Conservation (phyloP, 495 filamentous ascomycete species). For the Chlorociboria aeruginascens region DNA sequence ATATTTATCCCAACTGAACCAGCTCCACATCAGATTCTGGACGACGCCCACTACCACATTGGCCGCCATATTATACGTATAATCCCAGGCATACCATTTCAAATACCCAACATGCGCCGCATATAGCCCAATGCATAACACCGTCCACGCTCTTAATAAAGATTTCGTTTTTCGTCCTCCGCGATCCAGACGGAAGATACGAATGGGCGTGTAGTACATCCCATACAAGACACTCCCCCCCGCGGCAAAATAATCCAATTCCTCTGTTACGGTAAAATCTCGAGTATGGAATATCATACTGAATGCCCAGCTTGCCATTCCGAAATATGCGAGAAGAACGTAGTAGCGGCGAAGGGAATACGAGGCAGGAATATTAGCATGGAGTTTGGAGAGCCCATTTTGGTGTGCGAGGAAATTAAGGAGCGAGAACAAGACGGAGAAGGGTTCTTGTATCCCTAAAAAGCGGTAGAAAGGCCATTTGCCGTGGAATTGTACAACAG, state of each 20-base stretch:
- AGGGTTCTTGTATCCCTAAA: conserved; percentile 88
- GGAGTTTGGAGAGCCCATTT: conserved; percentile 59
- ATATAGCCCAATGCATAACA: conserved; percentile 59
- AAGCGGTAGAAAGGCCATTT: conserved; percentile 96
- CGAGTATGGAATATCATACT: conserved; percentile 84
- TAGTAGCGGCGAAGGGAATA: conserved; percentile 79
- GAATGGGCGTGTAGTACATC: conserved; percentile 68
- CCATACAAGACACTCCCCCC: conserved; percentile 87
- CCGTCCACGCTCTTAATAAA: conserved; percentile 61
- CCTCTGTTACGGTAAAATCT: conserved; percentile 78
- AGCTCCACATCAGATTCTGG: conserved; percentile 76
- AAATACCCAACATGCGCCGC: conserved; percentile 72
- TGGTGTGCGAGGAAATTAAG: conserved; percentile 85
- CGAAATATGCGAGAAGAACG: conserved; percentile 65
- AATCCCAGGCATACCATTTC: conserved; percentile 79
- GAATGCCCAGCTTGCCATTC: conserved; percentile 72
- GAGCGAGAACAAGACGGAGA: conserved; percentile 83
- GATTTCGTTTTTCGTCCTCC: conserved; percentile 41
- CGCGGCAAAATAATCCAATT: conserved; percentile 91
- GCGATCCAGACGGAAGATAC: conserved; percentile 71
- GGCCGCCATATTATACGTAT: conserved; percentile 93
- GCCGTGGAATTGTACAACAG: conserved; percentile 90
- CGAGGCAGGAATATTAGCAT: conserved; percentile 50
- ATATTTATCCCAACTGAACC: conserved; percentile 69
- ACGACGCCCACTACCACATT: conserved; percentile 76